phyloP scores from a whole-genome alignment of 768 basidiomycete species.

The Russula olivacea region DNA sequence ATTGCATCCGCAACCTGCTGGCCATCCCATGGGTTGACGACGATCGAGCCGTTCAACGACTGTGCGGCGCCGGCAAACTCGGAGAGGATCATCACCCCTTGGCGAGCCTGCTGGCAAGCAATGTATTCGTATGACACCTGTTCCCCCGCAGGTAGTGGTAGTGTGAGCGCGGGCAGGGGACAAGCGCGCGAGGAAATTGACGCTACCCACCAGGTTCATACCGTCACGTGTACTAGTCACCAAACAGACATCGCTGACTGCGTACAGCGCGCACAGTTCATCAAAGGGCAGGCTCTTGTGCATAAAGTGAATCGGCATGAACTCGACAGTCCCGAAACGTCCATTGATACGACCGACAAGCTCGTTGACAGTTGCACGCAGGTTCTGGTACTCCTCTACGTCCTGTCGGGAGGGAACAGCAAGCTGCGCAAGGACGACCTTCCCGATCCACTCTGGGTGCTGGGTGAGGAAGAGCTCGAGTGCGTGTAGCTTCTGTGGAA shows the following conservation, averaged over 20 bases:
- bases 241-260: slow-evolving; percentile 92
- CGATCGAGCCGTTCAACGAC: slow-evolving; percentile 88
- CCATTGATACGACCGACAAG: slow-evolving; percentile 98
- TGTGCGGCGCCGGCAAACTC: slow-evolving; percentile 98
- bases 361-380: slow-evolving; percentile 93
- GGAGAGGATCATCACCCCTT: slow-evolving; percentile 96
- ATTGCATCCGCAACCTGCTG: slow-evolving; percentile 98
- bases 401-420: slow-evolving; percentile 97
- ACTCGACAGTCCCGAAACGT: slow-evolving; percentile 97
- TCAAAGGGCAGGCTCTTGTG: slow-evolving; percentile 91
- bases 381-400: slow-evolving; percentile 98
- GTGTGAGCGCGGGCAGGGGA: neutral
- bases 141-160: slow-evolving; percentile 1
- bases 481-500: slow-evolving; percentile 96
- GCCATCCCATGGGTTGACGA: slow-evolving; percentile 99
- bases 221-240: slow-evolving; percentile 95
- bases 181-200: slow-evolving; percentile 28
- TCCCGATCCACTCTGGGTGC: slow-evolving; percentile 99
- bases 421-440: slow-evolving; percentile 94
- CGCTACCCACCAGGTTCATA: slow-evolving; percentile 87
- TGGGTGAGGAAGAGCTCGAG: slow-evolving; percentile 95
- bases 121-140: slow-evolving; percentile 99
- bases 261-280: slow-evolving; percentile 96
- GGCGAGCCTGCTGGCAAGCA: slow-evolving; percentile 85
- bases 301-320: slow-evolving; percentile 99